Evolutionary conservation across 306 rosid species (phyloP).

Genomic region (Canavalia gladiata): DNA sequence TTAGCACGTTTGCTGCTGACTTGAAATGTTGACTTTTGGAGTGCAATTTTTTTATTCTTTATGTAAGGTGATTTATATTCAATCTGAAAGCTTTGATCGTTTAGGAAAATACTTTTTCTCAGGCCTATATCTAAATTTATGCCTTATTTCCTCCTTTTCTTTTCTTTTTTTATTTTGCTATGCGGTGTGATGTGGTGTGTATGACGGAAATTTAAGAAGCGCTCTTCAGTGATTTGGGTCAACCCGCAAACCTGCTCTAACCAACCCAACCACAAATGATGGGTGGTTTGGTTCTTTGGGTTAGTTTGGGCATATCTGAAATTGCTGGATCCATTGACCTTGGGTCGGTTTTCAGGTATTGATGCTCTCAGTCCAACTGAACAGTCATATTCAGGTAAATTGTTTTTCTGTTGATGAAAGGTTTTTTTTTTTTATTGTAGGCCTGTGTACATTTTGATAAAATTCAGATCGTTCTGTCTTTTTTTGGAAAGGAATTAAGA

Average conservation of each 20-base stretch:
- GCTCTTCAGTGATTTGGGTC: not conserved
- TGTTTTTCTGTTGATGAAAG: too few relatives aligned
- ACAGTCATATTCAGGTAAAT: not conserved
- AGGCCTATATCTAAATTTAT: not conserved
- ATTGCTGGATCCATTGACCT: not conserved
- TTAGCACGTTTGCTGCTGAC: not conserved
- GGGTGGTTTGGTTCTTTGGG: not conserved
- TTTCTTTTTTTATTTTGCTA: not conserved
- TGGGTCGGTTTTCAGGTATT: not conserved
- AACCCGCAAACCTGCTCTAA: not conserved
- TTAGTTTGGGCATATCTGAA: conserved; percentile 3
- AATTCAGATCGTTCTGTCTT: too few relatives aligned
- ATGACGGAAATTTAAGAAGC: not conserved
- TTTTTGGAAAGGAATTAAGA: too few relatives aligned
- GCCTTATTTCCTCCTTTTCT: not conserved
- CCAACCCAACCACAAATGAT: not conserved
- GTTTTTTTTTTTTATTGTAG: not conserved
- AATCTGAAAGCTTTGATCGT: not conserved
- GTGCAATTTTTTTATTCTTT: not conserved
- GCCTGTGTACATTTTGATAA: too few relatives aligned
- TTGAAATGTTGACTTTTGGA: not conserved
- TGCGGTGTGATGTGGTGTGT: not conserved
- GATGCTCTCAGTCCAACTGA: not conserved
- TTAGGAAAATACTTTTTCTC: not conserved
- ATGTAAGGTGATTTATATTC: conserved; percentile 5